Conservation (phyloP, 2,329 filamentous ascomycete genomes). For the Exophiala aquamarina region DNA sequence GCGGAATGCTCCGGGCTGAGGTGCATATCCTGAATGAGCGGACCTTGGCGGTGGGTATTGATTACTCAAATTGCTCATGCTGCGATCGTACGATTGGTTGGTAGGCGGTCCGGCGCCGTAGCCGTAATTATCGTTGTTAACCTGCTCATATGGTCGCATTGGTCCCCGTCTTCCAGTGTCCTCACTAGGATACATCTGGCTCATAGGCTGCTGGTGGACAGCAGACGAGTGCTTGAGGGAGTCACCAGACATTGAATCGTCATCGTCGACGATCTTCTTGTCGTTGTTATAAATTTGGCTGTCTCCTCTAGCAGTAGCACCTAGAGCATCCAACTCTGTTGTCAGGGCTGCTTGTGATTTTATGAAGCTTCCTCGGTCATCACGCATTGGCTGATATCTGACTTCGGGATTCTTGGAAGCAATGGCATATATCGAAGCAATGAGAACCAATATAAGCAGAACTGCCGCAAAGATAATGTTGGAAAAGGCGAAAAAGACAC, state of each 20-base stretch:
- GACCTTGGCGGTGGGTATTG: slow-evolving; percentile 24
- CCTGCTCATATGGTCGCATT: slow-evolving; percentile 28
- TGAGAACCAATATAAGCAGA: slow-evolving; percentile 76
- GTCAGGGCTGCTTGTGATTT: slow-evolving; percentile 86
- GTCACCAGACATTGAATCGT: slow-evolving; percentile 45
- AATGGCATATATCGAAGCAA: slow-evolving; percentile 75
- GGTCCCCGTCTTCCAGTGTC: slow-evolving; percentile 39
- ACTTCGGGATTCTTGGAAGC: slow-evolving; percentile 92
- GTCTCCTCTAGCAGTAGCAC: slow-evolving; percentile 84
- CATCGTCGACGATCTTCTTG: slow-evolving; percentile 62
- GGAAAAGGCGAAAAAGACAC: slow-evolving; percentile 82
- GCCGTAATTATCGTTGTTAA: slow-evolving; percentile 28
- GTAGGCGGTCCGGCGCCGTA: slow-evolving; percentile 26
- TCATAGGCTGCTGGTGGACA: slow-evolving; percentile 14
- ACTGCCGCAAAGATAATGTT: slow-evolving; percentile 83
- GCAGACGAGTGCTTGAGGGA: slow-evolving; percentile 30
- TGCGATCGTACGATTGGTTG: slow-evolving; percentile 33
- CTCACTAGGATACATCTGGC: slow-evolving; percentile 45
- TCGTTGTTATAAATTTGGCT: slow-evolving; percentile 60
- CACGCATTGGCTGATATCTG: slow-evolving; percentile 93
- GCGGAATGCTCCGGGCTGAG: slow-evolving; percentile 38
- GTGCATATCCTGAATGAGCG: slow-evolving; percentile 23
- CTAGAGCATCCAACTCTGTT: slow-evolving; percentile 86
- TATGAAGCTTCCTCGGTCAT: slow-evolving; percentile 95
- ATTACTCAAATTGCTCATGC: slow-evolving; percentile 21